Evolutionary conservation across 768 basidiomycete genomes (phyloP).

Genomic region (Coprinellus aureogranulatus): DNA sequence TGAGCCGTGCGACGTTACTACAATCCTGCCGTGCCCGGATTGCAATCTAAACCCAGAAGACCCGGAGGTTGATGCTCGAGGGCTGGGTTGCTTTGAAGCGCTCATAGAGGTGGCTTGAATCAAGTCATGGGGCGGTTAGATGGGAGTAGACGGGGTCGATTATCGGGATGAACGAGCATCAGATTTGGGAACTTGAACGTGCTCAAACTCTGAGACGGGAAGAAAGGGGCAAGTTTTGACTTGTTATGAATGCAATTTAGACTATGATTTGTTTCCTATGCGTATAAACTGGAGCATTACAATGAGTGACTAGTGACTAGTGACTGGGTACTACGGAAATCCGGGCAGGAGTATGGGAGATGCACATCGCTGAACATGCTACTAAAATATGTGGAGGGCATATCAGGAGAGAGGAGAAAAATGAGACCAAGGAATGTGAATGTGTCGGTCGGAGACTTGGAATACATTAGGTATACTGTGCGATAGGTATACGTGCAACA

Average conservation of each 20-base stretch:
- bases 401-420: background rate
- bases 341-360: background rate
- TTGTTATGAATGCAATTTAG: background rate
- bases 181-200: too few species aligned
- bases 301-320: background rate
- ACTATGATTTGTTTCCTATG: background rate
- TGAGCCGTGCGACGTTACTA: constrained; percentile 49
- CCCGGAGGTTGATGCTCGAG: too few species aligned
- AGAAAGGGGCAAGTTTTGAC: too few species aligned
- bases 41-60: constrained; percentile 31
- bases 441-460: background rate
- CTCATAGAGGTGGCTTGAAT: too few species aligned
- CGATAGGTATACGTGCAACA: background rate
- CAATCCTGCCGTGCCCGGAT: constrained; percentile 58
- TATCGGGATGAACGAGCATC: too few species aligned
- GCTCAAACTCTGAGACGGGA: too few species aligned
- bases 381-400: background rate
- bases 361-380: background rate
- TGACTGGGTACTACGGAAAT: background rate
- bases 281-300: constrained; percentile 3
- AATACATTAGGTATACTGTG: background rate
- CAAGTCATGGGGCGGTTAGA: too few species aligned
- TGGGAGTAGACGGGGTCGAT: too few species aligned
- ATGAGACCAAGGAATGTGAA: background rate
- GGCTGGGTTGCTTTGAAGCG: too few species aligned